phyloP scores from a whole-genome alignment of 176 grass and related monocot species.

The Chloris gayana region DNA sequence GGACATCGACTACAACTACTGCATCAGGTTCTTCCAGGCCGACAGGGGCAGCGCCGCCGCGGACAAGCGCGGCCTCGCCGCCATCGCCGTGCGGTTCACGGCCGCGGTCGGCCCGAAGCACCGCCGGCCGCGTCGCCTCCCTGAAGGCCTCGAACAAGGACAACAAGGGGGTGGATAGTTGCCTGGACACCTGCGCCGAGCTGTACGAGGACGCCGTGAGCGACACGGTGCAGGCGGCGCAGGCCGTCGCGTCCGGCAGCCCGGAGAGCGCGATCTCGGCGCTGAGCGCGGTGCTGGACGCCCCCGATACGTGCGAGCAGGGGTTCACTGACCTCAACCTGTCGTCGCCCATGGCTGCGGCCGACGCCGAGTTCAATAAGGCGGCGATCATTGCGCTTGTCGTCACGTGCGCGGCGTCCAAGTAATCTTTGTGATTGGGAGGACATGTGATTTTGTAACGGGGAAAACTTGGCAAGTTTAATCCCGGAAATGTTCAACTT shows the following conservation, averaged over 20 bases:
- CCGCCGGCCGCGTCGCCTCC: slow-evolving; percentile 20
- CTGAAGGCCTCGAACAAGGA: slow-evolving; percentile 46
- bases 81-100: slow-evolving; percentile 37
- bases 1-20: slow-evolving; percentile 44
- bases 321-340: slow-evolving; percentile 33
- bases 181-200: slow-evolving; percentile 38
- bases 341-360: slow-evolving; percentile 22
- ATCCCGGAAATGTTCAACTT: neutral
- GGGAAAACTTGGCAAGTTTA: neutral
- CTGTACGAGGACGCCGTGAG: slow-evolving; percentile 44
- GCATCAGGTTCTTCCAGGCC: slow-evolving; percentile 58
- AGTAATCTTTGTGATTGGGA: no score
- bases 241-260: neutral
- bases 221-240: slow-evolving; percentile 26
- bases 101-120: slow-evolving; percentile 6
- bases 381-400: slow-evolving; percentile 37
- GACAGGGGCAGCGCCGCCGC: slow-evolving; percentile 25
- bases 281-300: slow-evolving; percentile 42
- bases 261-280: neutral
- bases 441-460: neutral
- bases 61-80: slow-evolving; percentile 54
- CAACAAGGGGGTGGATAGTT: slow-evolving; percentile 3
- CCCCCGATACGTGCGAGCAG: slow-evolving; percentile 49
- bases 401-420: slow-evolving; percentile 27
- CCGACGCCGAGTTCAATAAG: slow-evolving; percentile 45